Conservation (phyloP, 805 yeast genomes). For the Candida pseudoglaebosa region DNA sequence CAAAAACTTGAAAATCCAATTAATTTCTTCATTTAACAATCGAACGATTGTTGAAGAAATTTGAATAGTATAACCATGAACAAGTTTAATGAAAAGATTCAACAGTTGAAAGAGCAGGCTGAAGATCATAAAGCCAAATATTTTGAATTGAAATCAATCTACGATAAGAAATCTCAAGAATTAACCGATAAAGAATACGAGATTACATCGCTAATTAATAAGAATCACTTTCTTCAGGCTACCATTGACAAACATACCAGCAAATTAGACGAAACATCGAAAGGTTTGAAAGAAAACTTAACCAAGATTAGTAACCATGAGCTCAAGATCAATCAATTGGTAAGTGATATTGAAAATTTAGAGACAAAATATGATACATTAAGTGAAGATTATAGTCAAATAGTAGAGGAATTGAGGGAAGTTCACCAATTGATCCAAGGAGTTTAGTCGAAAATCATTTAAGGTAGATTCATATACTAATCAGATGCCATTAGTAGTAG, state of each 20-base stretch:
- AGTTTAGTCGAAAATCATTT: not conserved
- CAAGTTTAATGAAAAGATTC: conserved; percentile 14
- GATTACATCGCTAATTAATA: conserved; percentile 8
- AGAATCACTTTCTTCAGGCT: conserved; percentile 7
- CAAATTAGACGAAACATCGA: not conserved
- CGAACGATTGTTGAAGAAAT: too few species aligned
- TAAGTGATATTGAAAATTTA: conserved; percentile 9
- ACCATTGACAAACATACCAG: not conserved
- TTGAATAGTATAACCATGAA: conserved; percentile 13
- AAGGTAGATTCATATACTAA: too few species aligned
- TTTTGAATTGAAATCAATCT: conserved; percentile 11
- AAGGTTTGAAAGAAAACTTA: conserved; percentile 6
- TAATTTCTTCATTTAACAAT: too few species aligned
- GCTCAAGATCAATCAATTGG: conserved; percentile 5
- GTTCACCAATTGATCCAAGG: conserved; percentile 12
- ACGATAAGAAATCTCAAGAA: conserved; percentile 8
- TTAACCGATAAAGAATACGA: conserved; percentile 13
- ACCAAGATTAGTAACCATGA: conserved; percentile 6
- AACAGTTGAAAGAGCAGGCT: conserved; percentile 9
- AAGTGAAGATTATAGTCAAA: conserved; percentile 4
- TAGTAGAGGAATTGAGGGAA: conserved; percentile 12
- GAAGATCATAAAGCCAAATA: conserved; percentile 11
- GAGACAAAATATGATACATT: conserved; percentile 11
- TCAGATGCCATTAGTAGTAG: too few species aligned
- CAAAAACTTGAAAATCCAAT: too few species aligned